Evolutionary conservation across 192 early-diverging fungal species (phyloP).

Genomic region (Coemansia sp.): DNA sequence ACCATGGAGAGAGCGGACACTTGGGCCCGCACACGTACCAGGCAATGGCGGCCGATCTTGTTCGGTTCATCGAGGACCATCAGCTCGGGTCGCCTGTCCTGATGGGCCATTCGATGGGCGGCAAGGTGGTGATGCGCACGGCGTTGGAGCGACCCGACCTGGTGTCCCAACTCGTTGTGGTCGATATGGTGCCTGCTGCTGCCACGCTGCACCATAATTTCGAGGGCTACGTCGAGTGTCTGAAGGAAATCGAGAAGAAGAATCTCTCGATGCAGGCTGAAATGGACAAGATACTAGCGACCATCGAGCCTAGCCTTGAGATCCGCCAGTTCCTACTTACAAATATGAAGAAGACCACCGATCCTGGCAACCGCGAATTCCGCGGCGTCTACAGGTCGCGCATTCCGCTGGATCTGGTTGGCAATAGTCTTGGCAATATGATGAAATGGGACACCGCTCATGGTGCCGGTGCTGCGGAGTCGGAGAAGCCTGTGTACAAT

Average conservation of each 20-base stretch:
- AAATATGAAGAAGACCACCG: slow-evolving; percentile 71
- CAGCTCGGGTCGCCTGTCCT: slow-evolving; percentile 58
- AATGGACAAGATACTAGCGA: slow-evolving; percentile 61
- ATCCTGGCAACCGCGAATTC: slow-evolving; percentile 1
- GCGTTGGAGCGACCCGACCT: slow-evolving; percentile 57
- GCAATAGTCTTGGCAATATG: slow-evolving; percentile 55
- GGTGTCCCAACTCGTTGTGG: slow-evolving; percentile 64
- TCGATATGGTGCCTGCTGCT: slow-evolving; percentile 68
- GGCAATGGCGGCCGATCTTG: slow-evolving; percentile 81
- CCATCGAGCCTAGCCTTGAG: slow-evolving; percentile 54
- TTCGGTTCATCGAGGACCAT: slow-evolving; percentile 65
- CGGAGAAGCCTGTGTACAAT: slow-evolving; percentile 41
- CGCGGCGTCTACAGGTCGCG: slow-evolving; percentile 61
- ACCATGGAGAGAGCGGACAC: slow-evolving; percentile 92
- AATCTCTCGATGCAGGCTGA: slow-evolving; percentile 58
- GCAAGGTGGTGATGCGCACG: slow-evolving; percentile 74
- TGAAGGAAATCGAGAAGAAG: slow-evolving; percentile 60
- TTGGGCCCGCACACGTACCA: slow-evolving; percentile 62
- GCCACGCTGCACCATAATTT: slow-evolving; percentile 60
- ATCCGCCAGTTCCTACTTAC: slow-evolving; percentile 87
- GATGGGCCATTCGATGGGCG: slow-evolving; percentile 92
- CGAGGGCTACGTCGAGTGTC: slow-evolving; percentile 55
- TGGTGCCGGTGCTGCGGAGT: not conserved
- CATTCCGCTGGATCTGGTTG: slow-evolving; percentile 73
- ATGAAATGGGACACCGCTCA: slow-evolving; percentile 56